Base-by-base conservation (phyloP, 2,329 filamentous ascomycete species). In the Coniochaeta prunicola region DNA sequence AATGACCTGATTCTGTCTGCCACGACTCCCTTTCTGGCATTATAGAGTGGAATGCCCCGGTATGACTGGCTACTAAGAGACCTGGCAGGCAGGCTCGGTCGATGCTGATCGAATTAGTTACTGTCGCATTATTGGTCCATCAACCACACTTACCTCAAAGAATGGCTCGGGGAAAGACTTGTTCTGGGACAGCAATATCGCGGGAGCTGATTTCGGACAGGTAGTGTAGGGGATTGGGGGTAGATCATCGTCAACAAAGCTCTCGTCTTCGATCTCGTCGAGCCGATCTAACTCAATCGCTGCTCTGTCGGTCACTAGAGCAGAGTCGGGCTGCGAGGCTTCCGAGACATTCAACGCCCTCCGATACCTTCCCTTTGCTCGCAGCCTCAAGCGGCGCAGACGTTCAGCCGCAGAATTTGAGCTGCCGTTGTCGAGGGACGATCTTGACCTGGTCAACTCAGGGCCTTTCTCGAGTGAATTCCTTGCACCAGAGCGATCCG, bases 281-380 rank as follows among this genome's bases (percentile, higher is more conserved):
- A 55, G 31, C 4, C 53, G 53, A 21, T 33, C 30, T 13, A 55
- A 28, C 33, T 55, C 53, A 7, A 36, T n/a, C 17, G 30, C 53
- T 34, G 9, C 3, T 31, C 53, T 55, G 26, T n/a, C 10, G n/a
- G 53, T 30, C 1, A 34, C 30, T 3, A 55, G 30, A 13, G 8
- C 28, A 4, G 30, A 55, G n/a, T 36, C 53, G n/a, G 15, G 13
- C 17, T 55, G 30, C 24, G 53, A 33, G 53, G 21, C 53, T 36
- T 55, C 53, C 9, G 53, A 55, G 21, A 55, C 53, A 34, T 55
- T 55, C 53, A 55, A 31, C 19, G 30, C 53, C 21, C 53, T 55
- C 10, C 53, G 53, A 36, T 55, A 55, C 17, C 53, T 24, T 4
- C 53, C 53, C 13, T 36, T 55, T 4, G 53, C 53, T 4, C 53